Percentiles rank a stretch among this genome's conserved stretches.
Conservation (phyloP, 2,329 filamentous ascomycete species). For the Ophiostoma ips region DNA sequence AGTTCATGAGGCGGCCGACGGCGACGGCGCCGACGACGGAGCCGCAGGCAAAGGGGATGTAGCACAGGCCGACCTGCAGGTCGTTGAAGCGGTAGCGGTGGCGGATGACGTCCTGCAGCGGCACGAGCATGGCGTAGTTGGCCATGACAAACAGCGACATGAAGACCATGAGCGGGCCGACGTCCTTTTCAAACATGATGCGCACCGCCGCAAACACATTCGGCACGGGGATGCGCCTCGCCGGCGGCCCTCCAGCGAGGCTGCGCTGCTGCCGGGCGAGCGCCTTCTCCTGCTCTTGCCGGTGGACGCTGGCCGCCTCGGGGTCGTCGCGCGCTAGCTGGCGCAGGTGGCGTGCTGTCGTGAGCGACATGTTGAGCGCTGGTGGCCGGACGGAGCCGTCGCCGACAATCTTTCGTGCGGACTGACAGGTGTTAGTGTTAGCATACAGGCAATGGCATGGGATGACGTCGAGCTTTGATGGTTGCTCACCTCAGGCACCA, state of each 20-base stretch:
- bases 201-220: conserved; percentile 20
- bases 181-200: conserved; percentile 23
- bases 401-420: conserved; percentile 29
- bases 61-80: conserved; percentile 29
- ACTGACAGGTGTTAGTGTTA: conserved; percentile 8
- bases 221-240: conserved; percentile 17
- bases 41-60: conserved; percentile 25
- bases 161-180: conserved; percentile 21
- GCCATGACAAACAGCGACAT: conserved; percentile 23
- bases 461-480: too few species aligned
- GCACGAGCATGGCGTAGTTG: conserved; percentile 21
- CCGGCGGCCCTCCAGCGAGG: conserved; percentile 12
- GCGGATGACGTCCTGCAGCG: conserved; percentile 21
- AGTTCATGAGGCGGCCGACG: conserved; percentile 41
- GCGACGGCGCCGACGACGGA: conserved; percentile 23
- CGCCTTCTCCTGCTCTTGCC: conserved; percentile 4
- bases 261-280: conserved; percentile 6
- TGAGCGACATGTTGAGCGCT: conserved; percentile 14
- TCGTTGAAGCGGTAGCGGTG: conserved; percentile 22
- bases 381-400: conserved; percentile 29
- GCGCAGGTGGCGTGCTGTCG: conserved; percentile 8
- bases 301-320: conserved; percentile 9
- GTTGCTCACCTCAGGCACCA: conserved; percentile 12
- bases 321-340: conserved; percentile 3
- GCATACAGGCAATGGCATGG: too few species aligned